These are phyloP conservation scores for Carpinus viminea DNA, from an alignment of 306 rosid species.

Conservation along the genomic window DNA sequence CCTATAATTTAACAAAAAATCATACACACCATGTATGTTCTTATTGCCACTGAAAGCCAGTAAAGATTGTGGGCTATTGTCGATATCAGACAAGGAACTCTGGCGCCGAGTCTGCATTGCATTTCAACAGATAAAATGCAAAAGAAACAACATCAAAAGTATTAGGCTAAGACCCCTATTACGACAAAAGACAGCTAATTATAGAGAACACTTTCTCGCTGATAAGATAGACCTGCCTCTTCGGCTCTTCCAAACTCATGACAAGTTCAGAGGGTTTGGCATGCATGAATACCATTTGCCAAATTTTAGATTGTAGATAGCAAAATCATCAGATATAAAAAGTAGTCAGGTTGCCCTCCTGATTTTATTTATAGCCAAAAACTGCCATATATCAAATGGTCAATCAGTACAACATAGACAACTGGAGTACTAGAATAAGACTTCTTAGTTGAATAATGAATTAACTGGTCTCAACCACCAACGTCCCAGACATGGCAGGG, in stretches of 20 bases:
- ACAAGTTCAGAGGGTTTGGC: constrained; percentile 5
- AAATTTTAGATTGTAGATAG: not conserved
- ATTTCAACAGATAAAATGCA: constrained; percentile 11
- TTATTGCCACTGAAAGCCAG: constrained; percentile 70
- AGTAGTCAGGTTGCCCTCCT: not conserved
- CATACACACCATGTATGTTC: constrained; percentile 75
- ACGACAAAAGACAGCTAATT: not conserved
- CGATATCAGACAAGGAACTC: constrained; percentile 64
- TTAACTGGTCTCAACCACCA: not conserved
- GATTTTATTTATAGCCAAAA: constrained; percentile 10
- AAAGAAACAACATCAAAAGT: not conserved
- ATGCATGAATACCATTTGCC: constrained; percentile 2
- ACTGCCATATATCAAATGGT: constrained; percentile 11
- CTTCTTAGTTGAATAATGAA: constrained; percentile 4
- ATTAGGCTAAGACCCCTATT: not conserved
- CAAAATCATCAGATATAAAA: not conserved
- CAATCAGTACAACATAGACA: constrained; percentile 6
- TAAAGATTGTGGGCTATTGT: constrained; percentile 77
- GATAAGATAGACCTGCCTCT: constrained; percentile 14
- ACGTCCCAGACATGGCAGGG: not conserved
- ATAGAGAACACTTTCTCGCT: not conserved
- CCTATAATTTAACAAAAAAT: constrained; percentile 85
- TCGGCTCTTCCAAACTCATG: constrained; percentile 6
- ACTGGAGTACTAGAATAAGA: not conserved
- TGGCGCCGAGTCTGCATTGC: constrained; percentile 64